Evolutionary conservation across 495 filamentous ascomycete species (phyloP).

Genomic region (Penicillium lagena): DNA sequence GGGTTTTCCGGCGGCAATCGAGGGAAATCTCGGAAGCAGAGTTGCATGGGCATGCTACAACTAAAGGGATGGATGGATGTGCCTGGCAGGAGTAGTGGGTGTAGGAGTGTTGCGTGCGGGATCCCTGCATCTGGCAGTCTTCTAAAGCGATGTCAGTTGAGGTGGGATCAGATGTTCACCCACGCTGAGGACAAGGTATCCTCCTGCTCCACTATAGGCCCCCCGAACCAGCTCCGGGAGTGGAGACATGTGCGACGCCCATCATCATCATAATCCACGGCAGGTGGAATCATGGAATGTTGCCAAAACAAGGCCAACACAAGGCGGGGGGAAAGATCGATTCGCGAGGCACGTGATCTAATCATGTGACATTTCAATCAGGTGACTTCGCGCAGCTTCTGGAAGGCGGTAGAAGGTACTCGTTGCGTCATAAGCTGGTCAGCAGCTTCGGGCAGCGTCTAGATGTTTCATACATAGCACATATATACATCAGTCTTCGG

Average conservation of each 20-base stretch:
- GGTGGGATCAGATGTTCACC: no score
- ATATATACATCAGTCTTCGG: no score
- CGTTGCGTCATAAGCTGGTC: conserved; percentile 25
- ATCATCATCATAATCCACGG: no score
- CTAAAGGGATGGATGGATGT: background rate
- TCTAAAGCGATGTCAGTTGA: no score
- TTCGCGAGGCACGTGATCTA: background rate
- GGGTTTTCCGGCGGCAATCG: conserved; percentile 9
- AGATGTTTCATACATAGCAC: no score
- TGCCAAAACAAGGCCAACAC: no score
- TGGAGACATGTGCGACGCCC: background rate
- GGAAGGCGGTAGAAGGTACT: conserved; percentile 36
- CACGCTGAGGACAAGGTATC: no score
- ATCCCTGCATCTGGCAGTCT: no score
- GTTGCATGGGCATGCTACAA: background rate
- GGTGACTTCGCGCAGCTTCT: conserved; percentile 20
- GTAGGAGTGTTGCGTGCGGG: no score
- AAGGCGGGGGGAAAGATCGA: background rate
- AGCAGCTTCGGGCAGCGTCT: conserved; percentile 14
- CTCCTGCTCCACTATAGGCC: no score
- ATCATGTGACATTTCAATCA: background rate
- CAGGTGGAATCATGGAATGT: no score
- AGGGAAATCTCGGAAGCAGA: background rate
- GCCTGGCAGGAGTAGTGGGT: background rate
- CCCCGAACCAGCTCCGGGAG: no score